phyloP scores from a whole-genome alignment of 768 basidiomycete genomes.

The Pholiota microspora region DNA sequence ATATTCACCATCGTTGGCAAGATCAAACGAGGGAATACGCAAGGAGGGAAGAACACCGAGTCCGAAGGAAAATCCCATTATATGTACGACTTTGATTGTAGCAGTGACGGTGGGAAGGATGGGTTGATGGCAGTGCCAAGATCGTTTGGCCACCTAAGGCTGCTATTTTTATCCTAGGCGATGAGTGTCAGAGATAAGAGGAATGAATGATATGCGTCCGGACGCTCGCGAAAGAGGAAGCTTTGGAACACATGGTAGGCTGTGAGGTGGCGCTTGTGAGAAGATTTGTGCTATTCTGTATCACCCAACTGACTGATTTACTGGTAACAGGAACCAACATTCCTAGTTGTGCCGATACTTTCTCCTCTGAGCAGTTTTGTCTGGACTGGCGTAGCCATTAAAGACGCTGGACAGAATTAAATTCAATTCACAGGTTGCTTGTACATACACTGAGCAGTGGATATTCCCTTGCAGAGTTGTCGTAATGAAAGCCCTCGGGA shows the following conservation, averaged over 20 bases:
- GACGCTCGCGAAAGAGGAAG: background rate
- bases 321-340: background rate
- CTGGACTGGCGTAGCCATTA: background rate
- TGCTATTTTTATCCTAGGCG: background rate
- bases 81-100: constrained; percentile 4
- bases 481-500: too few relatives aligned
- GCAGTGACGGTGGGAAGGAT: constrained; percentile 4
- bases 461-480: too few relatives aligned
- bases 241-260: background rate
- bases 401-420: background rate
- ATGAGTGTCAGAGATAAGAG: constrained; percentile 3
- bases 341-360: background rate
- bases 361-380: background rate
- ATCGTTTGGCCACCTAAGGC: background rate
- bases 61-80: background rate
- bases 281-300: background rate
- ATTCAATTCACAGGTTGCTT: background rate
- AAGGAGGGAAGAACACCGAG: background rate
- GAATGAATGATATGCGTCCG: background rate
- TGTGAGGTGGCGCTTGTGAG: constrained; percentile 5
- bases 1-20: constrained; percentile 29
- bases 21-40: background rate
- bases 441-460: too few relatives aligned
- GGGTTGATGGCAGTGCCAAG: background rate
- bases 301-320: background rate